phyloP scores from a whole-genome alignment of 768 basidiomycete species.

The Podaxis sp. region DNA sequence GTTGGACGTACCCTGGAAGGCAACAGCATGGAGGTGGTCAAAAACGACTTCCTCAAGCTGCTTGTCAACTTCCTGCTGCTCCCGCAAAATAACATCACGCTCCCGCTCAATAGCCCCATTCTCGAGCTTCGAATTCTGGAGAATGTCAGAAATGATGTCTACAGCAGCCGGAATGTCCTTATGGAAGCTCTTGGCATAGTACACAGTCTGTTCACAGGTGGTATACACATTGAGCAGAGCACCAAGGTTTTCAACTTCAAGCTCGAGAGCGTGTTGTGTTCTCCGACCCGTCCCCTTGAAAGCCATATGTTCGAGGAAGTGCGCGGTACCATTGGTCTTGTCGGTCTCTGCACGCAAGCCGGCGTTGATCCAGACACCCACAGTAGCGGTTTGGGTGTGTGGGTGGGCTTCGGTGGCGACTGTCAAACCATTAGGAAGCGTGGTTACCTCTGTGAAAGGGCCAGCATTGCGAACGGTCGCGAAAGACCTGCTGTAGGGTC shows the following conservation, averaged over 20 bases:
- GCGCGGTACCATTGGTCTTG: slow-evolving; percentile 93
- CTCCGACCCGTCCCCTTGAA: slow-evolving; percentile 94
- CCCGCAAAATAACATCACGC: slow-evolving; percentile 92
- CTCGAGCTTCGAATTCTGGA: slow-evolving; percentile 96
- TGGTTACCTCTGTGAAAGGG: slow-evolving; percentile 88
- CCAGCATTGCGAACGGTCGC: slow-evolving; percentile 70
- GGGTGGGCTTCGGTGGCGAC: slow-evolving; percentile 91
- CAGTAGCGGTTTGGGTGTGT: slow-evolving; percentile 95
- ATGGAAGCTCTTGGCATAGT: slow-evolving; percentile 98
- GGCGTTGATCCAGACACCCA: slow-evolving; percentile 99
- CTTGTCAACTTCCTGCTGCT: slow-evolving; percentile 99
- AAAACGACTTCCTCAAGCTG: slow-evolving; percentile 98
- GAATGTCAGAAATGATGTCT: slow-evolving; percentile 97
- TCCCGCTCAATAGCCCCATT: slow-evolving; percentile 86
- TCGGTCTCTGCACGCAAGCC: slow-evolving; percentile 96
- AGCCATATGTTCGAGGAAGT: slow-evolving; percentile 99
- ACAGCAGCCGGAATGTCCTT: slow-evolving; percentile 90
- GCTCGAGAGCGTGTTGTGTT: slow-evolving; percentile 86
- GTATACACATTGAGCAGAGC: slow-evolving; percentile 67
- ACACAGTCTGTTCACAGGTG: slow-evolving; percentile 97
- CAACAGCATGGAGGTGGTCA: slow-evolving; percentile 95
- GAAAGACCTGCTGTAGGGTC: slow-evolving; percentile 55
- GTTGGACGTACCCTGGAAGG: slow-evolving; percentile 80
- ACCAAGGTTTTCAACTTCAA: slow-evolving; percentile 87
- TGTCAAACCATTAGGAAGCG: slow-evolving; percentile 91